Evolutionary conservation across 106 monocot genomes (phyloP).

Genomic region (Allium fistulosum): DNA sequence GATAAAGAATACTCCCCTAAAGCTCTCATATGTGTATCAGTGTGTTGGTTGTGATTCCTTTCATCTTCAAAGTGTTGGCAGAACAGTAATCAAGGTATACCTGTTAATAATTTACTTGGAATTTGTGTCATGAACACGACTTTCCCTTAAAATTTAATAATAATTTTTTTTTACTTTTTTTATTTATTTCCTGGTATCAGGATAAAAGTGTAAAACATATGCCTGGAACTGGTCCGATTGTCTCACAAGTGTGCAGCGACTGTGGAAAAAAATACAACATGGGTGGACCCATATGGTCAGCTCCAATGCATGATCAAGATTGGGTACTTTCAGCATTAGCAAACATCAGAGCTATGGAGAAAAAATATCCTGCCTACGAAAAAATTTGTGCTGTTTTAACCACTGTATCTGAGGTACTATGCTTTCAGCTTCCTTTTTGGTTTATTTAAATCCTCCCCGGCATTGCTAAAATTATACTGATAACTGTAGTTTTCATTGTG

Average conservation of each 20-base stretch:
- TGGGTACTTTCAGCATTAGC: constrained; percentile 62
- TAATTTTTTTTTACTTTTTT: not conserved
- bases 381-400: constrained; percentile 77
- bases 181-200: constrained; percentile 12
- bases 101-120: not conserved
- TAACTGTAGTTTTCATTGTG: not conserved
- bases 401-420: constrained; percentile 74
- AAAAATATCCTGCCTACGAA: constrained; percentile 81
- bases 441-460: not conserved
- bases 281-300: constrained; percentile 95
- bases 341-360: constrained; percentile 60
- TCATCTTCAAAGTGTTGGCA: constrained; percentile 83
- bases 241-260: constrained; percentile 70
- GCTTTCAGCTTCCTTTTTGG: not conserved
- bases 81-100: constrained; percentile 66
- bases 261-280: constrained; percentile 85
- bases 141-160: not conserved
- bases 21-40: constrained; percentile 88
- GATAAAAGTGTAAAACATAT: constrained; percentile 62
- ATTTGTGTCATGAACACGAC: not conserved
- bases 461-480: not conserved
- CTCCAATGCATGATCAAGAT: constrained; percentile 84
- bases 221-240: constrained; percentile 74
- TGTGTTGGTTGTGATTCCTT: constrained; percentile 96
- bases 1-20: constrained; percentile 78